Evolutionary conservation across 2,329 filamentous ascomycete species (phyloP), one percentile per base, ranked within the genome.

Genomic region (Gnomoniopsis sp.): DNA sequence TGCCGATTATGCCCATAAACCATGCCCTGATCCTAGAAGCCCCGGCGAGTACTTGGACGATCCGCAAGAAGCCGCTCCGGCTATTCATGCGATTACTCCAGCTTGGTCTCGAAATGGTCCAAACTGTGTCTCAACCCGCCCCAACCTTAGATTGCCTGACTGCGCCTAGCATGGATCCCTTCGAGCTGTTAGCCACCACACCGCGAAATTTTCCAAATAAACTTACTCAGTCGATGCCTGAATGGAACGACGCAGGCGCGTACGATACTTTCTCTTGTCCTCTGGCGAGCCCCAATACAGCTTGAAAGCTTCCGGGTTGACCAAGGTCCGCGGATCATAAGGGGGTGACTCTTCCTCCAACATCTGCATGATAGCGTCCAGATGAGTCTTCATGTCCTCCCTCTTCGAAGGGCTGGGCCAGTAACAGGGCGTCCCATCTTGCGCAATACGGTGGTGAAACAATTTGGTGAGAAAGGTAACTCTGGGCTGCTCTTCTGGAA

Each of bases 341-440:
- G 89, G 88, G 0, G 93, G 91, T 2, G 86, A 82, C 61, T 96
- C 91, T 57, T 98, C 93, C 69, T 97, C 92, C n/a, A 98, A 79
- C 1, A 88, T 83, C 7, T 83, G 81, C 62, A 97, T 85, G 57
- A 98, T 88, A 4, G 88, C 89, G 57, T 96, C 88, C 47, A 99
- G 87, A 65, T 98, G 93, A 3, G 87, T 86, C 61, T 84, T 85
- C 66, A 93, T 85, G 66, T 96, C 92, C 62, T 96, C 92, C 6
- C 79, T 75, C 50, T 83, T 85, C 58, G 70, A 73, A 0, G 75
- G 69, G 21, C 82, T 82, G 0, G 87, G 86, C 55, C 86, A 87
- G 72, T 98, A 98, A 74, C 93, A 97, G 0, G 93, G 82, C 0
- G 90, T 88, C 1, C 93, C 92, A 61, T 91, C 88, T 15, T 83